phyloP scores from a whole-genome alignment of 2,329 filamentous ascomycete genomes.

The Fusarium longipes region DNA sequence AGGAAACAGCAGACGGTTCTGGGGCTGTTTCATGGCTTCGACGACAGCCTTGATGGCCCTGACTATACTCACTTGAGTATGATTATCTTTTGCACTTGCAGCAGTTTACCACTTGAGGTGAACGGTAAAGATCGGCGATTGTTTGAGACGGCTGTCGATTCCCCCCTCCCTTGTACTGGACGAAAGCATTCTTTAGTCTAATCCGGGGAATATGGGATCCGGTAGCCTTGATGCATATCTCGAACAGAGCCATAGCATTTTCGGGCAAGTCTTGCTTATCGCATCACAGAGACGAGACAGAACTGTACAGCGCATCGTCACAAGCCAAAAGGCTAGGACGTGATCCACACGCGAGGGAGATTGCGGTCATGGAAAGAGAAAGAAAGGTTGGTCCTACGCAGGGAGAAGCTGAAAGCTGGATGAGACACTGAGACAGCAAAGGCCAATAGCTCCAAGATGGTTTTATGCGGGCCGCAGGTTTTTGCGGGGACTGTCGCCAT shows the following conservation, averaged over 20 bases:
- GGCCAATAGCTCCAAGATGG: background rate
- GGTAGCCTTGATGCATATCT: conserved; percentile 1
- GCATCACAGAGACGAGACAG: background rate
- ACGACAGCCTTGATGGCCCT: conserved; percentile 6
- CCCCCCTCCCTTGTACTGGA: background rate
- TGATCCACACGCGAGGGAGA: conserved; percentile 9
- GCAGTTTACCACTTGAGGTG: background rate
- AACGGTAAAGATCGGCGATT: background rate
- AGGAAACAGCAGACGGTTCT: conserved; percentile 9
- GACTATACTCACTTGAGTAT: conserved; percentile 26
- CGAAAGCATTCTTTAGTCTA: conserved; percentile 19
- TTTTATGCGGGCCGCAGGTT: conserved; percentile 23
- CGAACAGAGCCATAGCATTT: background rate
- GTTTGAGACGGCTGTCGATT: background rate
- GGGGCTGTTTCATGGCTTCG: conserved; percentile 17
- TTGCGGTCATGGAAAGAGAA: conserved; percentile 11
- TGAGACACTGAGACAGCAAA: conserved; percentile 20
- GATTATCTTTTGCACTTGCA: conserved; percentile 10
- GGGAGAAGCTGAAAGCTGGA: conserved; percentile 34
- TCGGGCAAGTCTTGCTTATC: background rate
- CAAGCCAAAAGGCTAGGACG: background rate
- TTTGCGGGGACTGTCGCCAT: conserved; percentile 5
- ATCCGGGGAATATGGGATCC: conserved; percentile 10
- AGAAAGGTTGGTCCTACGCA: conserved; percentile 19
- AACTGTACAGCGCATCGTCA: background rate